A percentile compares a stretch with the other conserved stretches of the same genome.
Conservation (phyloP, 2,329 filamentous ascomycete genomes). For the Botryotinia calthae region DNA sequence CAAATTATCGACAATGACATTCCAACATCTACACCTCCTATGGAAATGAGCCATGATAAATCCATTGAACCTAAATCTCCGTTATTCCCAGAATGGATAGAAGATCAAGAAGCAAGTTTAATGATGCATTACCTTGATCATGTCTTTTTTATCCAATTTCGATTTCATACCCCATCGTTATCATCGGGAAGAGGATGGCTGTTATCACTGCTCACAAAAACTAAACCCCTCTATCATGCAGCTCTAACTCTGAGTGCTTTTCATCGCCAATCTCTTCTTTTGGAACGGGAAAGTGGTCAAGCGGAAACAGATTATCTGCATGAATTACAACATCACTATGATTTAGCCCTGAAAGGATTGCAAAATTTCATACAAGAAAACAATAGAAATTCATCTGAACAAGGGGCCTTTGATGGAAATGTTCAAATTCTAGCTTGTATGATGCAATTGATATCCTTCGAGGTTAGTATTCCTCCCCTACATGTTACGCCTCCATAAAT, state of each 20-base stretch:
- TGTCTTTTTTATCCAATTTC: slow-evolving; percentile 60
- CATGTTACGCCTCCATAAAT: neutral
- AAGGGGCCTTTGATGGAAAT: slow-evolving; percentile 15
- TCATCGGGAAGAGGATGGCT: slow-evolving; percentile 61
- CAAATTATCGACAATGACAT: neutral
- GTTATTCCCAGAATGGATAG: slow-evolving; percentile 22
- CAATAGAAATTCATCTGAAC: neutral
- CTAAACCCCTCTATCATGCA: slow-evolving; percentile 55
- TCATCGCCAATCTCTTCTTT: slow-evolving; percentile 46
- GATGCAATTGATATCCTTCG: slow-evolving; percentile 20
- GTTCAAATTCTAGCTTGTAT: slow-evolving; percentile 20
- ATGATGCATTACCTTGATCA: slow-evolving; percentile 61
- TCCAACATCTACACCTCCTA: neutral
- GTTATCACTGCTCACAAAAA: slow-evolving; percentile 54
- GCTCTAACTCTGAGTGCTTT: slow-evolving; percentile 55
- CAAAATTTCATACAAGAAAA: slow-evolving; percentile 6
- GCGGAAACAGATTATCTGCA: slow-evolving; percentile 20
- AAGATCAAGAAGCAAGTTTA: slow-evolving; percentile 35
- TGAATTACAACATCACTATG: slow-evolving; percentile 20
- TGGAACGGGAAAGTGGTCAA: slow-evolving; percentile 20
- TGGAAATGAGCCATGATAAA: neutral
- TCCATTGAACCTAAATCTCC: neutral
- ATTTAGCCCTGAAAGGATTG: slow-evolving; percentile 6
- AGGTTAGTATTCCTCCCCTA: neutral
- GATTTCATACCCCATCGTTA: slow-evolving; percentile 57